Conservation (phyloP, 345 rosid species). For the Lepidium didymum region DNA sequence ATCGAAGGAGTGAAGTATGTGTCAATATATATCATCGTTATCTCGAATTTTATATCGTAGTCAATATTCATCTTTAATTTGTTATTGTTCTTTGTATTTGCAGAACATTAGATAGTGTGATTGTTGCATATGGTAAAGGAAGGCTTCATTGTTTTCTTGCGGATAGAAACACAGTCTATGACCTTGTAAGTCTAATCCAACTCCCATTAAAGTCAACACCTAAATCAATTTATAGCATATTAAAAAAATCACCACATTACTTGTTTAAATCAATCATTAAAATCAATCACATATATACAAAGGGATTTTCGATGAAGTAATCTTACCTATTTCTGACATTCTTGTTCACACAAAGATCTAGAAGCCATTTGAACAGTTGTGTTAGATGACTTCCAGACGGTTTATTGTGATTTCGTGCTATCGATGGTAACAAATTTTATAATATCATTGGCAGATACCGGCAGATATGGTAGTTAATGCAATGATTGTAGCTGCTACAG, state of each 20-base stretch:
- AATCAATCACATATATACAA: neutral
- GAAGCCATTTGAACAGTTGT: too few relatives aligned
- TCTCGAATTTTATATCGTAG: neutral
- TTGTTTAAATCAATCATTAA: neutral
- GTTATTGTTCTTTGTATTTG: neutral
- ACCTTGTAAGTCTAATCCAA: conserved; percentile 39
- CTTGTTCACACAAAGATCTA: too few relatives aligned
- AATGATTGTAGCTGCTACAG: conserved; percentile 21
- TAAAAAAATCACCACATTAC: neutral
- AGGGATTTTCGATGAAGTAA: too few relatives aligned
- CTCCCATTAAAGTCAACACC: neutral
- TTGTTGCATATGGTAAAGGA: conserved; percentile 47
- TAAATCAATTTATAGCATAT: neutral
- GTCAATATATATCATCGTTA: neutral
- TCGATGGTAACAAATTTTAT: neutral
- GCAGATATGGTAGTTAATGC: conserved; percentile 31
- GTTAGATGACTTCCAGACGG: too few relatives aligned
- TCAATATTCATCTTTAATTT: neutral
- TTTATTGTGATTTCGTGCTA: too few relatives aligned
- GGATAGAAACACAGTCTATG: conserved; percentile 30
- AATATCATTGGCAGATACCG: conserved; percentile 22
- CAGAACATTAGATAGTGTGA: conserved; percentile 61
- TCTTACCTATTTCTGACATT: too few relatives aligned
- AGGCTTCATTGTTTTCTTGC: conserved; percentile 38
- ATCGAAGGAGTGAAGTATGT: conserved; percentile 64